Conservation (phyloP, 164 flowering plant species). For the Cinnamomum micranthum region DNA sequence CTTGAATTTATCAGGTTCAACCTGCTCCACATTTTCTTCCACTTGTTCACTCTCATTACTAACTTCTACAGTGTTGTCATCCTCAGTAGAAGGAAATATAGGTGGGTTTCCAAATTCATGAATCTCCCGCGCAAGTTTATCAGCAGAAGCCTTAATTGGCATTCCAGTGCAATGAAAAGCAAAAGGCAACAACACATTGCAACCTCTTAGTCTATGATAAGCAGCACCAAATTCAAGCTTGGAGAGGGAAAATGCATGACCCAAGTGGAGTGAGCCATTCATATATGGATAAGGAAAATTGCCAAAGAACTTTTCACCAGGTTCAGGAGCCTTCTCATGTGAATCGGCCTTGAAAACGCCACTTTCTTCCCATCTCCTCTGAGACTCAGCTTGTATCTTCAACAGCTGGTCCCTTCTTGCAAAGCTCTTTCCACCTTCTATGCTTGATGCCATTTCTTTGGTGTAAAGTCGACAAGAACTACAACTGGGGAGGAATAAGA, state of each 20-base stretch:
- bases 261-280: slow-evolving; percentile 86
- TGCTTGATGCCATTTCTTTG: slow-evolving; percentile 35
- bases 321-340: slow-evolving; percentile 43
- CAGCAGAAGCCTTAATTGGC: slow-evolving; percentile 96
- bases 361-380: slow-evolving; percentile 60
- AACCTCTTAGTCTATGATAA: slow-evolving; percentile 76
- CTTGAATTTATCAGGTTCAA: slow-evolving; percentile 52
- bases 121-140: slow-evolving; percentile 65
- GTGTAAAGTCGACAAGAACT: slow-evolving; percentile 1
- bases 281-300: slow-evolving; percentile 93
- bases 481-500: not conserved
- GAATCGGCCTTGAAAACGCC: slow-evolving; percentile 68
- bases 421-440: slow-evolving; percentile 60
- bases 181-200: slow-evolving; percentile 82
- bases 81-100: slow-evolving; percentile 40
- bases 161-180: slow-evolving; percentile 94
- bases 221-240: slow-evolving; percentile 93
- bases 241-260: slow-evolving; percentile 91
- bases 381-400: slow-evolving; percentile 59
- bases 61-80: slow-evolving; percentile 24
- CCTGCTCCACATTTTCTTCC: slow-evolving; percentile 27
- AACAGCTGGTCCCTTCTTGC: slow-evolving; percentile 69
- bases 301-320: slow-evolving; percentile 81
- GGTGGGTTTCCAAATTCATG: slow-evolving; percentile 60
- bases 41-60: slow-evolving; percentile 21